Percentiles rank a stretch among this genome's conserved stretches.
phyloP scores from a whole-genome alignment of 441 rosid species.

The Theobroma grandiflorum region DNA sequence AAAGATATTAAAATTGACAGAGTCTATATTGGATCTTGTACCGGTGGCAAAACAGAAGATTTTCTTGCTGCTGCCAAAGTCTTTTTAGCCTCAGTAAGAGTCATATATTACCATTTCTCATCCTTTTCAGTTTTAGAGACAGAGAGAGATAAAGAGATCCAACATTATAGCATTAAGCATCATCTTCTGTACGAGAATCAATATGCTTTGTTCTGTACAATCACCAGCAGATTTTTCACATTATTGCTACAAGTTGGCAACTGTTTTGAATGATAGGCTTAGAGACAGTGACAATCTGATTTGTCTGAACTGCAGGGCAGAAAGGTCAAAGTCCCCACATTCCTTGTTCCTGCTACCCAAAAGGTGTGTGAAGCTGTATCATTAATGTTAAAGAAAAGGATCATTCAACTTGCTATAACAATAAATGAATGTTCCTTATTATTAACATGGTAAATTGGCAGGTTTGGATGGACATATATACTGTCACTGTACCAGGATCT shows the following conservation, averaged over 20 bases:
- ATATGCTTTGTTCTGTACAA: not conserved
- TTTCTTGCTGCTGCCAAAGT: constrained; percentile 96
- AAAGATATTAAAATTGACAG: constrained; percentile 97
- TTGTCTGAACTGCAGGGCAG: constrained; percentile 62
- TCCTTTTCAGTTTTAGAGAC: not conserved
- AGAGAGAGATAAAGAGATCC: not conserved
- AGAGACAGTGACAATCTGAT: not conserved
- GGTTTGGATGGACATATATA: constrained; percentile 95
- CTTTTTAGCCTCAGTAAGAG: constrained; percentile 76
- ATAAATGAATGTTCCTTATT: constrained; percentile 11
- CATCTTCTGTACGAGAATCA: not conserved
- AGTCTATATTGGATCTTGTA: constrained; percentile 97
- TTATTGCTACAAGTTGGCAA: not conserved
- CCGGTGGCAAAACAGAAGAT: constrained; percentile 98
- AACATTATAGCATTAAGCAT: not conserved
- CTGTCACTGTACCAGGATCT: constrained; percentile 90
- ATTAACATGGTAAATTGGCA: constrained; percentile 33
- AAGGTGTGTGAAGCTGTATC: constrained; percentile 52
- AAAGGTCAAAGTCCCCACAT: constrained; percentile 92
- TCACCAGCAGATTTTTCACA: not conserved
- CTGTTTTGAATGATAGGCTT: not conserved
- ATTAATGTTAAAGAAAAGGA: not conserved
- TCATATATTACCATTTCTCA: constrained; percentile 19
- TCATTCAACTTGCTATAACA: not conserved
- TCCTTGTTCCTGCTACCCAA: constrained; percentile 95